Percentiles rank a stretch among this genome's conserved stretches.
phyloP scores from a whole-genome alignment of 2,329 filamentous ascomycete species.

The Colletotrichum horii region DNA sequence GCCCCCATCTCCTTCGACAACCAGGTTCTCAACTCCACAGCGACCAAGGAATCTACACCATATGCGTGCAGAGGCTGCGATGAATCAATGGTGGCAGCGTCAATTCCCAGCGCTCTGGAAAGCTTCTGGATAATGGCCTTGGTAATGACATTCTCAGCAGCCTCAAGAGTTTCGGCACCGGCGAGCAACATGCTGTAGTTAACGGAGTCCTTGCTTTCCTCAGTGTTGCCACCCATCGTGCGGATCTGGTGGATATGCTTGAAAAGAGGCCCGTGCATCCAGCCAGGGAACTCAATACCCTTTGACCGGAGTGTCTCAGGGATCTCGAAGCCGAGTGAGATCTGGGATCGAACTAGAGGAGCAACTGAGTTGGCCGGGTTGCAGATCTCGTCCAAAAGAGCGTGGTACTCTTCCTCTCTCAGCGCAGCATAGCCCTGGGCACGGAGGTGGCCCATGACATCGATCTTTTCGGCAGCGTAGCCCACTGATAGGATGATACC shows the following conservation, averaged over 20 bases:
- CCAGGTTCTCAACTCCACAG: not conserved
- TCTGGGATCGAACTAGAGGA: not conserved
- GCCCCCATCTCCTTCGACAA: not conserved
- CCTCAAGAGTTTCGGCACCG: not conserved
- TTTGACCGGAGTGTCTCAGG: not conserved
- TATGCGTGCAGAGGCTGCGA: slow-evolving; percentile 24
- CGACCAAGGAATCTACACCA: not conserved
- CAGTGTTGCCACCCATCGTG: not conserved
- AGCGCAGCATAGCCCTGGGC: not conserved
- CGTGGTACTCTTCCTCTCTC: not conserved
- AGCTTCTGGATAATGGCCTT: not conserved
- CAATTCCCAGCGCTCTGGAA: not conserved
- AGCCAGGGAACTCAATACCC: not conserved
- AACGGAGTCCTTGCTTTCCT: not conserved
- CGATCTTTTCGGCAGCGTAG: not conserved
- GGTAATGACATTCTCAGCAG: slow-evolving; percentile 24
- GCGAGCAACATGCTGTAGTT: not conserved
- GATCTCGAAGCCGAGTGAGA: not conserved
- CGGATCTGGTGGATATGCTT: not conserved
- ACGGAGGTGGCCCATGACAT: not conserved
- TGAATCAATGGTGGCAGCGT: slow-evolving; percentile 20
- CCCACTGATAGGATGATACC: slow-evolving; percentile 55
- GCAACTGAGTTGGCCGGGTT: not conserved
- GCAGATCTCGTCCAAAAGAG: not conserved
- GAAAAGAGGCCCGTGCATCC: not conserved